These are phyloP conservation scores for Colletotrichum sp. DNA, from an alignment of 2,329 filamentous ascomycete species.

Conservation along the genomic window DNA sequence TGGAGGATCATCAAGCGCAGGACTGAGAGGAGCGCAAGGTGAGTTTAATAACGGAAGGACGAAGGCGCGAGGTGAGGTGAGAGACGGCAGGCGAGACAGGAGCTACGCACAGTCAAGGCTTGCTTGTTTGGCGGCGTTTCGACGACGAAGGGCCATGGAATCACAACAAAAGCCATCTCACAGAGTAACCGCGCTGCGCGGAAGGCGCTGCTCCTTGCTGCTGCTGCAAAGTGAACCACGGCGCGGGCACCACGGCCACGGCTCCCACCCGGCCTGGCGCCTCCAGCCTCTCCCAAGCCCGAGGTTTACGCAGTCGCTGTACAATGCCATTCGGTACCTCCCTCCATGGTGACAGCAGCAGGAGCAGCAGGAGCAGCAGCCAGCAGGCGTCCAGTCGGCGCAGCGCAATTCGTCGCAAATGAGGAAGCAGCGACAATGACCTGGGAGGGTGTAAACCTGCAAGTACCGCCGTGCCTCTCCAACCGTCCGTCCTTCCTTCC, in stretches of 20 bases:
- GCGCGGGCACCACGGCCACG: slow-evolving; percentile 9
- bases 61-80: background rate
- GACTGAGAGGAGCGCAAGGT: background rate
- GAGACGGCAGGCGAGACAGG: background rate
- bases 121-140: background rate
- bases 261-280: background rate
- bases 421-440: background rate
- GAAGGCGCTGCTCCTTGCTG: background rate
- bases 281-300: background rate
- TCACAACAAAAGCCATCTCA: slow-evolving; percentile 3
- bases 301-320: background rate
- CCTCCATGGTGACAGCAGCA: background rate
- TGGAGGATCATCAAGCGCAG: background rate
- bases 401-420: slow-evolving; percentile 8
- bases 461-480: background rate
- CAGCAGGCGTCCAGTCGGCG: background rate
- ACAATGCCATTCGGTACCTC: background rate
- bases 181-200: slow-evolving; percentile 3
- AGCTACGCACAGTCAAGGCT: background rate
- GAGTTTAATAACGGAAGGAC: background rate
- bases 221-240: background rate
- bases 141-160: background rate
- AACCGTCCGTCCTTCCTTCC: background rate
- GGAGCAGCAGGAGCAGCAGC: background rate
- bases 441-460: background rate